A percentile compares a stretch with the other conserved stretches of the same genome.
Evolutionary conservation across 805 yeast genomes (phyloP).

Genomic region (Saturnispora silvae): DNA sequence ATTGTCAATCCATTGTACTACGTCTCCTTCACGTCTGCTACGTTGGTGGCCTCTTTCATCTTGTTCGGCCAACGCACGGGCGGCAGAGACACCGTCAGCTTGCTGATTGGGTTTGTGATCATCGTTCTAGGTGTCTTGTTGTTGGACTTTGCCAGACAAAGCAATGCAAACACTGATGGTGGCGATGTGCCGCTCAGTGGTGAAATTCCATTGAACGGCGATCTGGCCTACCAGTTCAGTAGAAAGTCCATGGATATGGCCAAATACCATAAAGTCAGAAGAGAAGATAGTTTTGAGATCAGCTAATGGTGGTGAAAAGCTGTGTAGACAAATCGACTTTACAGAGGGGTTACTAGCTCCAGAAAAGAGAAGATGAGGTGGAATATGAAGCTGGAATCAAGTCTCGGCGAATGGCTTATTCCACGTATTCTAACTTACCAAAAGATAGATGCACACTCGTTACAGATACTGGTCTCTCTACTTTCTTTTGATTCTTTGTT

Average conservation of each 20-base stretch:
- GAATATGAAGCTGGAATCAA: too few relatives aligned
- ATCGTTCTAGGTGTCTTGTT: slow-evolving; percentile 83
- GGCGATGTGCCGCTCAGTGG: slow-evolving; percentile 28
- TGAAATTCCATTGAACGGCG: slow-evolving; percentile 75
- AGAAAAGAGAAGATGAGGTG: too few relatives aligned
- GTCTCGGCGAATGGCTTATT: too few relatives aligned
- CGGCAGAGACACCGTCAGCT: slow-evolving; percentile 67
- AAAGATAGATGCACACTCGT: too few relatives aligned
- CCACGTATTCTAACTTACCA: too few relatives aligned
- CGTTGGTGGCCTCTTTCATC: slow-evolving; percentile 76
- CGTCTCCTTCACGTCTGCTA: slow-evolving; percentile 84
- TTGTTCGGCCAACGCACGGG: slow-evolving; percentile 73
- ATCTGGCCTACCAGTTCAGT: slow-evolving; percentile 58
- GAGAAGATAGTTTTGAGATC: slow-evolving; percentile 50
- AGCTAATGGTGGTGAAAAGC: neutral
- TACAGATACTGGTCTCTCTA: too few relatives aligned
- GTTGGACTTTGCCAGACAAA: slow-evolving; percentile 65
- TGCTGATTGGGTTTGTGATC: slow-evolving; percentile 75
- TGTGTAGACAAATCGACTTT: too few relatives aligned
- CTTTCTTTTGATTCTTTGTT: too few relatives aligned
- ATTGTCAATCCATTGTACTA: slow-evolving; percentile 86
- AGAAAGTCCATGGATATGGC: slow-evolving; percentile 61
- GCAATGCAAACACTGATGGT: slow-evolving; percentile 34
- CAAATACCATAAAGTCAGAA: slow-evolving; percentile 28
- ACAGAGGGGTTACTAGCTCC: neutral